These are phyloP conservation scores for Russula olivacea DNA, from an alignment of 768 basidiomycete species.

Conservation along the genomic window DNA sequence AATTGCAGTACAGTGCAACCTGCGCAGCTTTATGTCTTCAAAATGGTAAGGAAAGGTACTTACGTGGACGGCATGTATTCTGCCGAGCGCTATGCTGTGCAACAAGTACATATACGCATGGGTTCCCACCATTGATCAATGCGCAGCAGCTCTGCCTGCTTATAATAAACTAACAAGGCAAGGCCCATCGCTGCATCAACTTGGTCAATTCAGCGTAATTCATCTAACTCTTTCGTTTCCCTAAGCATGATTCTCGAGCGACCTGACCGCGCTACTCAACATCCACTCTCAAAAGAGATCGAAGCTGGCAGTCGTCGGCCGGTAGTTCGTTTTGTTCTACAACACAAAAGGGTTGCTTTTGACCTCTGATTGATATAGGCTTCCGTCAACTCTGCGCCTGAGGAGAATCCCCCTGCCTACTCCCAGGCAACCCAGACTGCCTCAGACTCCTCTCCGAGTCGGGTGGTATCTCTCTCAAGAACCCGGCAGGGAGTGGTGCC, in stretches of 20 bases:
- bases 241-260: constrained; percentile 7
- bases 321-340: neutral
- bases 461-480: neutral
- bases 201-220: neutral
- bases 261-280: neutral
- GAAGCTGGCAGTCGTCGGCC: neutral
- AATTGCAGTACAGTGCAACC: neutral
- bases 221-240: neutral
- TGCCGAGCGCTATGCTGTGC: neutral
- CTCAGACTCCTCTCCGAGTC: neutral
- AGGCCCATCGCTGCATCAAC: neutral
- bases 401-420: constrained; percentile 9
- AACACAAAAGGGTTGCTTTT: neutral
- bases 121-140: neutral
- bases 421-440: neutral
- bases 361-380: neutral
- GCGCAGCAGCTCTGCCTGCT: neutral
- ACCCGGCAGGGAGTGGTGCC: neutral
- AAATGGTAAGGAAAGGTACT: no score
- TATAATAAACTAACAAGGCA: neutral
- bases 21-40: no score
- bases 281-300: neutral
- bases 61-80: neutral
- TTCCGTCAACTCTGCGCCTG: neutral
- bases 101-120: no score